phyloP scores from a whole-genome alignment of 768 basidiomycete genomes.

The Kwoniella dendrophila region DNA sequence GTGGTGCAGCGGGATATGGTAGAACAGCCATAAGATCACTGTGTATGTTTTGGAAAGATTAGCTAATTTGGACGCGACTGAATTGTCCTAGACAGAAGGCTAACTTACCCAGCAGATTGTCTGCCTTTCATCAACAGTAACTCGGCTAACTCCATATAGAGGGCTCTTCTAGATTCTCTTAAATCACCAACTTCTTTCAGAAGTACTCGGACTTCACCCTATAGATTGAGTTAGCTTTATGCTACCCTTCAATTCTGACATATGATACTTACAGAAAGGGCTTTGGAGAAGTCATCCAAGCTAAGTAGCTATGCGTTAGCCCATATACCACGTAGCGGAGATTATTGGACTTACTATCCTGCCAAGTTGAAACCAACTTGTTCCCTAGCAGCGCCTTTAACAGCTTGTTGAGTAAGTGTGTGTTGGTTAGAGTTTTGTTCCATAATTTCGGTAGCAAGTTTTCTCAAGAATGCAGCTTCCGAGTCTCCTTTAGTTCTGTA shows the following conservation, averaged over 20 bases:
- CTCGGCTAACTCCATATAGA: constrained; percentile 55
- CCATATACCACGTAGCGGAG: not conserved
- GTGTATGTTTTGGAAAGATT: not conserved
- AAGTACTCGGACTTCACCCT: constrained; percentile 53
- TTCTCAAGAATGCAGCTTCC: constrained; percentile 50
- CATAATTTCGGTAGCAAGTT: constrained; percentile 51
- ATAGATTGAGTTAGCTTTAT: constrained; percentile 7
- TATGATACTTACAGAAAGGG: constrained; percentile 48
- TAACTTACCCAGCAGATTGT: constrained; percentile 51
- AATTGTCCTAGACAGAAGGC: not conserved
- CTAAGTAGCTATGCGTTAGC: constrained; percentile 7
- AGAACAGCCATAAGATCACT: constrained; percentile 52
- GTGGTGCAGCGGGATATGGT: constrained; percentile 43
- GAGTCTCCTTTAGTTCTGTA: constrained; percentile 46
- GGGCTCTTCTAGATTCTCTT: constrained; percentile 50
- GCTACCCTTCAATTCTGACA: not conserved
- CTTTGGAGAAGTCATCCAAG: constrained; percentile 55
- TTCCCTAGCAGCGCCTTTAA: constrained; percentile 49
- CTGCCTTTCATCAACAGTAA: constrained; percentile 54
- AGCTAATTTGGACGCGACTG: not conserved
- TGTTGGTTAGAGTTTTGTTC: constrained; percentile 56
- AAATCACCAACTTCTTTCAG: constrained; percentile 55
- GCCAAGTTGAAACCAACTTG: constrained; percentile 56
- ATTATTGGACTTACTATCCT: constrained; percentile 45
- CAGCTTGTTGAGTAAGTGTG: constrained; percentile 43